phyloP scores from a whole-genome alignment of 768 basidiomycete genomes.

The Phylloporus rhodoxanthus region DNA sequence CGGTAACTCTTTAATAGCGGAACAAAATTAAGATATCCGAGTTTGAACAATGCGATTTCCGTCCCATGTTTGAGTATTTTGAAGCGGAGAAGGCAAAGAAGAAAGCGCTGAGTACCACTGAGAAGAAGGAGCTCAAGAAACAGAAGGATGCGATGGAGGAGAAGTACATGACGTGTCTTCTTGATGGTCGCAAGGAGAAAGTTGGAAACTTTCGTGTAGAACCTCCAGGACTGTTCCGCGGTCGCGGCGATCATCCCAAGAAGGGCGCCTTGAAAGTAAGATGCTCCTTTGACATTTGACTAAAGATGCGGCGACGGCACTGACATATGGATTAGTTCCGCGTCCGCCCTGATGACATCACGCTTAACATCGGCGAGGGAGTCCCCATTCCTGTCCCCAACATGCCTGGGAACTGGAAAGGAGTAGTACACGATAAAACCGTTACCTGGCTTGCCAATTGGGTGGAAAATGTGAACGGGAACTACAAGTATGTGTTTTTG shows the following conservation, averaged over 20 bases:
- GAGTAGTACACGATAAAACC: constrained; percentile 84
- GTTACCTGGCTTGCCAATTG: constrained; percentile 99
- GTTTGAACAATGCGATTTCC: constrained; percentile 86
- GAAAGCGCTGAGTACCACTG: constrained; percentile 75
- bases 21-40: constrained; percentile 69
- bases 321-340: constrained; percentile 51
- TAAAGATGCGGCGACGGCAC: background rate
- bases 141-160: constrained; percentile 78
- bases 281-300: background rate
- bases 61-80: constrained; percentile 89
- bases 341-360: constrained; percentile 91
- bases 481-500: constrained; percentile 95
- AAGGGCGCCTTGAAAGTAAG: constrained; percentile 90
- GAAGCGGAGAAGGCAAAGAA: constrained; percentile 91
- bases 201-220: constrained; percentile 97
- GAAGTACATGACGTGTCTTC: constrained; percentile 77
- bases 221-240: constrained; percentile 96
- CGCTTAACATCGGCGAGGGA: constrained; percentile 83
- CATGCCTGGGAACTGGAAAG: constrained; percentile 87
- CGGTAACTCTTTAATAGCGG: constrained; percentile 36
- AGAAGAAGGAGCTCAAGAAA: constrained; percentile 90
- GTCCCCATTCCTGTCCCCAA: constrained; percentile 80
- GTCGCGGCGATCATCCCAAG: constrained; percentile 97
- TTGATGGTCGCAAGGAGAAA: constrained; percentile 97
- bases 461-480: constrained; percentile 97